phyloP scores from a whole-genome alignment of 768 basidiomycete genomes.

The Auricularia cornea region DNA sequence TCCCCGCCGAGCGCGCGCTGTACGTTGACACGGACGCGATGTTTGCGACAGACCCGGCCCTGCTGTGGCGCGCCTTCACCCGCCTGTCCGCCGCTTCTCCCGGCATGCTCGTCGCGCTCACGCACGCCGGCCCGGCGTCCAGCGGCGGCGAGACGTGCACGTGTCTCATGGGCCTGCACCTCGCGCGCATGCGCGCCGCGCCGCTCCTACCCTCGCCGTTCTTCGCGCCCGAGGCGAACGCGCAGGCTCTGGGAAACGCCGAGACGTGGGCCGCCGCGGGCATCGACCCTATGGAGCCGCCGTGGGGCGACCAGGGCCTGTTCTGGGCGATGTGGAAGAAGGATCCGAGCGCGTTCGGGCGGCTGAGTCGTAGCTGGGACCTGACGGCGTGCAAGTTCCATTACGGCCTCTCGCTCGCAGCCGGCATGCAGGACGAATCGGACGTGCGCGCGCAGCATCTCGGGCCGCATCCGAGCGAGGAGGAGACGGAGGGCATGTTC shows the following conservation, averaged over 20 bases:
- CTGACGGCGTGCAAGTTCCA: slow-evolving; percentile 6
- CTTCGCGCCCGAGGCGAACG: slow-evolving; percentile 1
- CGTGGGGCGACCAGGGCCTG: slow-evolving; percentile 15
- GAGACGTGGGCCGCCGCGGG: background rate
- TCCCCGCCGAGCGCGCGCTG: slow-evolving; percentile 9
- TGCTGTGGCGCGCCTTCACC: slow-evolving; percentile 12
- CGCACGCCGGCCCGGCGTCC: slow-evolving; percentile 10
- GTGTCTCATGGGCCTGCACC: slow-evolving; percentile 13
- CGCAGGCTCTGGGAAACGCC: background rate
- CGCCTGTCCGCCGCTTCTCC: background rate
- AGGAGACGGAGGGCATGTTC: background rate
- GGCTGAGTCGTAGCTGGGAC: slow-evolving; percentile 11
- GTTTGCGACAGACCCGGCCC: slow-evolving; percentile 12
- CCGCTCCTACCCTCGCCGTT: slow-evolving; percentile 10
- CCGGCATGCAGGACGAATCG: background rate
- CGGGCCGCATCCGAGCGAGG: background rate
- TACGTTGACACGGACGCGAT: slow-evolving; percentile 14
- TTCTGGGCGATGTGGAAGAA: slow-evolving; percentile 13
- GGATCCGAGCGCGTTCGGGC: slow-evolving; percentile 6
- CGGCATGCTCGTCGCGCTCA: slow-evolving; percentile 9
- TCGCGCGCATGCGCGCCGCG: slow-evolving; percentile 9
- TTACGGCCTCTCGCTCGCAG: background rate
- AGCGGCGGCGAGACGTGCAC: slow-evolving; percentile 9
- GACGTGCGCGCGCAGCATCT: background rate
- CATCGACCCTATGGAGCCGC: slow-evolving; percentile 9